These are phyloP conservation scores for Sugiyamaella chiloensis DNA, from an alignment of 805 yeast species.

Conservation along the genomic window DNA sequence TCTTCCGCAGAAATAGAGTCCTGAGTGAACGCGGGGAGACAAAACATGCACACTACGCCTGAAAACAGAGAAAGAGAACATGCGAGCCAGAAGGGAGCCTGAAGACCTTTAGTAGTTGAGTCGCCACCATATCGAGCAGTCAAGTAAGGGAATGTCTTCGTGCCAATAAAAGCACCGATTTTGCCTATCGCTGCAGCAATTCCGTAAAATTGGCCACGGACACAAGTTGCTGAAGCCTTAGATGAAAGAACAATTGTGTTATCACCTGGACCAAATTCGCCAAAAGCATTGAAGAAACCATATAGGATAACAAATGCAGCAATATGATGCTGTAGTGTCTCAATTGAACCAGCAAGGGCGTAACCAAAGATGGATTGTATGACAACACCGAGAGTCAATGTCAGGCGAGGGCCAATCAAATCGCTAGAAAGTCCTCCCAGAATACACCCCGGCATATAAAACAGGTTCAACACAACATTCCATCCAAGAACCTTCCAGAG, in stretches of 20 bases:
- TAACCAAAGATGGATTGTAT: conserved; percentile 76
- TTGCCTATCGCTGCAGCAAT: conserved; percentile 89
- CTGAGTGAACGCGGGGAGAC: conserved; percentile 78
- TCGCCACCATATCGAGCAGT: conserved; percentile 52
- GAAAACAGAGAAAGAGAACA: conserved; percentile 70
- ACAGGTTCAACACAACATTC: conserved; percentile 82
- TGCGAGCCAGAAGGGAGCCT: conserved; percentile 78
- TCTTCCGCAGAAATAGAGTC: conserved; percentile 79
- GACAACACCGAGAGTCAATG: conserved; percentile 63
- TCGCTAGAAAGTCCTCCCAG: conserved; percentile 81
- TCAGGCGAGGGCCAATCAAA: conserved; percentile 80
- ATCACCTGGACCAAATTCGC: conserved; percentile 94
- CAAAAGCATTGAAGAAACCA: conserved; percentile 80
- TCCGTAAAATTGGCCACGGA: conserved; percentile 87
- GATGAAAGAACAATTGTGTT: conserved; percentile 84
- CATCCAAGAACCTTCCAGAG: conserved; percentile 79
- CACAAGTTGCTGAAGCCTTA: conserved; percentile 77
- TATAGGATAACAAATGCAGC: conserved; percentile 80
- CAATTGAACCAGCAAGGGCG: conserved; percentile 72
- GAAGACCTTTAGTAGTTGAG: conserved; percentile 50
- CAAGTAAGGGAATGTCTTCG: conserved; percentile 81
- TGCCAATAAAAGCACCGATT: conserved; percentile 87
- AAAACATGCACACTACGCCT: conserved; percentile 62
- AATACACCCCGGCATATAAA: conserved; percentile 88
- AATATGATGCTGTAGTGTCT: conserved; percentile 51